These are phyloP conservation scores for Schoenoplectus triqueter DNA, from an alignment of 202 grass and related monocot genomes.

Conservation along the genomic window DNA sequence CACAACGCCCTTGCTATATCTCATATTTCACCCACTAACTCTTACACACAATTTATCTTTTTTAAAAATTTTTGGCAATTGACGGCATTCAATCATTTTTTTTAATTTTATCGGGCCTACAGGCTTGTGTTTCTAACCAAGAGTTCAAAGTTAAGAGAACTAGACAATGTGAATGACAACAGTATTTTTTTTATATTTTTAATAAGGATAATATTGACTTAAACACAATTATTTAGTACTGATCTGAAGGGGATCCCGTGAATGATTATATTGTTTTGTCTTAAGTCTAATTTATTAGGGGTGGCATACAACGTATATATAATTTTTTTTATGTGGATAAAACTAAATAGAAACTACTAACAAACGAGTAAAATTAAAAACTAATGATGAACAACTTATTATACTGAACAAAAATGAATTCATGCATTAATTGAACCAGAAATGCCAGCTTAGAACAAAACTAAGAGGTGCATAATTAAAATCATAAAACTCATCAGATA, in stretches of 20 bases:
- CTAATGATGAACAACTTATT: neutral
- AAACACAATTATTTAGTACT: slow-evolving; percentile 4
- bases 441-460: slow-evolving; percentile 8
- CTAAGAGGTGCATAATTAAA: slow-evolving; percentile 8
- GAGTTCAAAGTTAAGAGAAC: neutral
- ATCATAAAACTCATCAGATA: neutral
- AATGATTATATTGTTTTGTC: neutral
- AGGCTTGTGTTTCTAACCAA: neutral
- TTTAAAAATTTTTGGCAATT: no score
- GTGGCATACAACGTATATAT: neutral
- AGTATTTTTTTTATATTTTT: neutral
- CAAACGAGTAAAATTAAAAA: neutral
- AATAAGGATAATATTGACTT: neutral
- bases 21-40: no score
- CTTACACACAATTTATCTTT: no score
- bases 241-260: neutral
- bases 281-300: neutral
- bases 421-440: slow-evolving; percentile 28
- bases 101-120: neutral
- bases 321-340: neutral
- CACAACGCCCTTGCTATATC: no score
- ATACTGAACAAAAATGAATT: slow-evolving; percentile 16
- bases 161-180: neutral
- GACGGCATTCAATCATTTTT: no score
- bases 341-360: neutral